phyloP scores from a whole-genome alignment of 2,329 filamentous ascomycete genomes.

The Penicillium olsonii region DNA sequence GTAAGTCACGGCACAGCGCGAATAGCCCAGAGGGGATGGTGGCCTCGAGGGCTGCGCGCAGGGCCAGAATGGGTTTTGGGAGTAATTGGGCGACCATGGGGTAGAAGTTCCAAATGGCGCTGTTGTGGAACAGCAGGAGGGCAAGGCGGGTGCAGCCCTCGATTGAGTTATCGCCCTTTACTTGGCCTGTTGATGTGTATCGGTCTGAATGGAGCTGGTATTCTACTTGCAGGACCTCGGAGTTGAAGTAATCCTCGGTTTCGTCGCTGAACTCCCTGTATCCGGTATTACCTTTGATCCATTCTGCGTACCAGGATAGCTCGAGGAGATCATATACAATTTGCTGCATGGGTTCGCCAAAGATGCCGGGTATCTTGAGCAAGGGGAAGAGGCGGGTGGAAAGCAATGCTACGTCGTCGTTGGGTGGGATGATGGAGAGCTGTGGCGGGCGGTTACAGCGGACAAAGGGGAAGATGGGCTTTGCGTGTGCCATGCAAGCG shows the following conservation, averaged over 20 bases:
- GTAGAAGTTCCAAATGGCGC: conserved; percentile 42
- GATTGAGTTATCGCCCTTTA: conserved; percentile 38
- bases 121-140: conserved; percentile 42
- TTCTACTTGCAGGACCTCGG: conserved; percentile 41
- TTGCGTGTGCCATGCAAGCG: conserved; percentile 40
- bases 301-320: conserved; percentile 40
- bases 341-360: conserved; percentile 32
- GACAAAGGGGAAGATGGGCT: conserved; percentile 42
- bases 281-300: conserved; percentile 33
- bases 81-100: conserved; percentile 37
- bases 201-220: conserved; percentile 40
- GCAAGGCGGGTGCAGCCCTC: conserved; percentile 42
- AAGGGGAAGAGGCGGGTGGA: conserved; percentile 37
- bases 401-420: conserved; percentile 30
- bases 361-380: conserved; percentile 37
- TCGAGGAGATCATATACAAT: conserved; percentile 38
- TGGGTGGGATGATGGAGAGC: conserved; percentile 32
- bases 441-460: conserved; percentile 35
- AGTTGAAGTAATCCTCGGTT: conserved; percentile 43
- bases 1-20: conserved; percentile 33
- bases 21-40: conserved; percentile 37
- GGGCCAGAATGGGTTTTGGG: conserved; percentile 34
- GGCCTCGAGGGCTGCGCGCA: conserved; percentile 34
- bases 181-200: conserved; percentile 35
- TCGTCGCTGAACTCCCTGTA: conserved; percentile 36